Evolutionary conservation across 805 yeast species (phyloP).

Genomic region (Metschnikowia noctiluminum): DNA sequence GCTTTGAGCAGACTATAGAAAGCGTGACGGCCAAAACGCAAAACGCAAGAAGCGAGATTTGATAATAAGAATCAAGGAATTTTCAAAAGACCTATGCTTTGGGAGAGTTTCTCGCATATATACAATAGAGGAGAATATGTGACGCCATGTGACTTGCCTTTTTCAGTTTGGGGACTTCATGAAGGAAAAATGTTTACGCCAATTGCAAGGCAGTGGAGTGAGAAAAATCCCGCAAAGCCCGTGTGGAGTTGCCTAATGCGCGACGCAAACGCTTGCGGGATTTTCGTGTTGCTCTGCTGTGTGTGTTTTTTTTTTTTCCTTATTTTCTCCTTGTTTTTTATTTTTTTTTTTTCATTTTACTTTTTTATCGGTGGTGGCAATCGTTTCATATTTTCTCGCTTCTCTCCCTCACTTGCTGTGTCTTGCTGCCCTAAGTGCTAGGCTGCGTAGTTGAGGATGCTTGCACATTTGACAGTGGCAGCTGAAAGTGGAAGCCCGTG

Average conservation of each 20-base stretch:
- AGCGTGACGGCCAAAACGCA: background rate
- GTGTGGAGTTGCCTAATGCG: background rate
- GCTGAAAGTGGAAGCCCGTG: too few species aligned
- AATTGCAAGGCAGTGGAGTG: background rate
- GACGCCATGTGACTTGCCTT: slow-evolving; percentile 4
- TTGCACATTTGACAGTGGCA: too few species aligned
- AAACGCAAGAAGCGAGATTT: too few species aligned
- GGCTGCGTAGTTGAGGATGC: too few species aligned
- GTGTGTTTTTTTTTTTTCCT: background rate
- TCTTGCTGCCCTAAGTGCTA: too few species aligned
- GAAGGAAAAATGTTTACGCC: background rate
- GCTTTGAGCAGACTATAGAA: background rate
- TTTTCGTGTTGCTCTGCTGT: background rate
- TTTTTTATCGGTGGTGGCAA: too few species aligned
- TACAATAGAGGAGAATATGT: slow-evolving; percentile 1
- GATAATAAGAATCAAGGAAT: too few species aligned
- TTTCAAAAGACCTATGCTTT: background rate
- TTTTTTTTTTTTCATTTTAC: too few species aligned
- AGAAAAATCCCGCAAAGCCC: slow-evolving; percentile 4
- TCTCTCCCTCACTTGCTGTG: too few species aligned
- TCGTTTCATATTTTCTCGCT: too few species aligned
- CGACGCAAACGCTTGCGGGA: slow-evolving; percentile 4
- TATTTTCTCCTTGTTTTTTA: background rate
- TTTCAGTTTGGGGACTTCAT: background rate
- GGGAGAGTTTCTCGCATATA: slow-evolving; percentile 4